Evolutionary conservation across 176 grass and related monocot species (phyloP).

Genomic region (Hordeum marinum): DNA sequence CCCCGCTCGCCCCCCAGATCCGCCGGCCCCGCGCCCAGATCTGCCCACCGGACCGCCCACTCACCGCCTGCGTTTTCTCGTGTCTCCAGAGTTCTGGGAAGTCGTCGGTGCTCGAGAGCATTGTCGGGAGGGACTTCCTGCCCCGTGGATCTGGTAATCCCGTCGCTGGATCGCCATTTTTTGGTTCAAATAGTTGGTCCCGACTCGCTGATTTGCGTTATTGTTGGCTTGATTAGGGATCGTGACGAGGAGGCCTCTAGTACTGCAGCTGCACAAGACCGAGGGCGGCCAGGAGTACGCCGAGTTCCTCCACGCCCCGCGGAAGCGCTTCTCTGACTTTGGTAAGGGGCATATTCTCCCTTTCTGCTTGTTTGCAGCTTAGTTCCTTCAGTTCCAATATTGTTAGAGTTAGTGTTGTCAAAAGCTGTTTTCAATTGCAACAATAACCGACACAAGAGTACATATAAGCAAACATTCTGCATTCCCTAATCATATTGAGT

Average conservation of each 20-base stretch:
- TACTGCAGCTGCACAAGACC: conserved; percentile 97
- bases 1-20: neutral
- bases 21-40: conserved; percentile 19
- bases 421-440: neutral
- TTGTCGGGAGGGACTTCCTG: conserved; percentile 98
- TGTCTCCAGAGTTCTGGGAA: conserved; percentile 86
- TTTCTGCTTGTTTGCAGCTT: neutral
- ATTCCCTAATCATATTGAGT: neutral
- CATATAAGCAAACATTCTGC: neutral
- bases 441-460: neutral
- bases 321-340: conserved; percentile 79
- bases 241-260: conserved; percentile 91
- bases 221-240: conserved; percentile 56
- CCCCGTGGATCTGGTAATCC: conserved; percentile 99
- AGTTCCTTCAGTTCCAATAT: neutral
- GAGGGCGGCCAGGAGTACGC: conserved; percentile 77
- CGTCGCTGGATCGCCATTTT: conserved; percentile 8
- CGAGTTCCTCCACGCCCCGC: conserved; percentile 87
- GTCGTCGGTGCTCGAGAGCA: conserved; percentile 98
- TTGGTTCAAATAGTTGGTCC: neutral
- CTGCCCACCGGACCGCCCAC: neutral
- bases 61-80: conserved; percentile 13
- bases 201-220: neutral
- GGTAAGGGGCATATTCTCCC: conserved; percentile 34
- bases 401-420: neutral